These are phyloP conservation scores for Punctularia strigosozonata DNA, from an alignment of 768 basidiomycete species.

Conservation along the genomic window DNA sequence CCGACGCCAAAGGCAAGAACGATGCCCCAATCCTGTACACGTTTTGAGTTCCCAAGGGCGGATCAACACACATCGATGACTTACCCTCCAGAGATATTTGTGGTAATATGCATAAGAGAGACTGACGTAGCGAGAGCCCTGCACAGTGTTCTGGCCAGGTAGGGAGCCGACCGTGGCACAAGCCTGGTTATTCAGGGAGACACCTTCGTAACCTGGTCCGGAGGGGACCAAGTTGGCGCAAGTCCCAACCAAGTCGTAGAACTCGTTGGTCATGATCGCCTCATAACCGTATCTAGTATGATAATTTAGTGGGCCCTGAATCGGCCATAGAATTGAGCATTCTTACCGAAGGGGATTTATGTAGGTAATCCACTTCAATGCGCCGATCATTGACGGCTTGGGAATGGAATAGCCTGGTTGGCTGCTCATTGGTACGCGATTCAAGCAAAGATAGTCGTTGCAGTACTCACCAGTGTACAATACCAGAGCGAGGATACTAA, in stretches of 20 bases:
- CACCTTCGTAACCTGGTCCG: constrained; percentile 48
- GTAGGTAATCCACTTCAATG: constrained; percentile 55
- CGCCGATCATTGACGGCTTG: constrained; percentile 51
- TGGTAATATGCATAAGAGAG: constrained; percentile 30
- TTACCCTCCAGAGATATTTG: constrained; percentile 37
- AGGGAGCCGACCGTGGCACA: constrained; percentile 62
- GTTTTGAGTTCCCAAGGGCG: not conserved
- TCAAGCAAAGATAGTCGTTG: not conserved
- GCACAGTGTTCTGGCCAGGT: constrained; percentile 46
- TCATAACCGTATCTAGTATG: constrained; percentile 62
- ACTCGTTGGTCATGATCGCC: constrained; percentile 69
- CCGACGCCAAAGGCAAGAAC: constrained; percentile 47
- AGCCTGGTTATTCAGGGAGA: constrained; percentile 54
- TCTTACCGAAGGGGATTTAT: no score
- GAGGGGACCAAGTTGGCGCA: constrained; percentile 50
- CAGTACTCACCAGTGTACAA: not conserved
- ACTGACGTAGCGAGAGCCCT: constrained; percentile 44
- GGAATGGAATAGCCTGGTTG: constrained; percentile 58
- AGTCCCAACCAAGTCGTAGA: constrained; percentile 51
- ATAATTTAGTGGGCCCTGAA: constrained; percentile 12
- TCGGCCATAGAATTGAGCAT: constrained; percentile 12
- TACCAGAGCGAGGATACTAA: not conserved
- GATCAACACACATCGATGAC: constrained; percentile 6
- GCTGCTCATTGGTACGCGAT: no score
- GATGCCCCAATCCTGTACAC: constrained; percentile 55